phyloP scores from a whole-genome alignment of 2,329 filamentous ascomycete species.

The Hymenoscyphus infarciens region DNA sequence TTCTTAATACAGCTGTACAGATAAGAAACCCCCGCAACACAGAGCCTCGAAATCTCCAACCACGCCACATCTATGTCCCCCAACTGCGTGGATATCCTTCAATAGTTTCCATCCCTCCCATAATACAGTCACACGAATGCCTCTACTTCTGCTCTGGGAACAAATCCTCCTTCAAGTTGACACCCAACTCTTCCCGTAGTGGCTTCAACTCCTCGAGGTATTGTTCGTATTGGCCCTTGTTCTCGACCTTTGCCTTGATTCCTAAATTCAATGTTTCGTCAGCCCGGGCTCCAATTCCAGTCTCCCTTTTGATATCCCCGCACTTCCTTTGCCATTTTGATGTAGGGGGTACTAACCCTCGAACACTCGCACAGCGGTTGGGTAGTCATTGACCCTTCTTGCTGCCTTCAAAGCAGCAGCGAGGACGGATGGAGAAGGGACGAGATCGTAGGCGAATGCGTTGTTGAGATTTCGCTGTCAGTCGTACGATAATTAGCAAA shows the following conservation, averaged over 20 bases:
- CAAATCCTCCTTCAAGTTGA: conserved; percentile 87
- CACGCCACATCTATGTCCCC: conserved; percentile 19
- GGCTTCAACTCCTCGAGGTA: conserved; percentile 92
- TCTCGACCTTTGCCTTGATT: conserved; percentile 99
- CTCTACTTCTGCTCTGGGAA: conserved; percentile 60
- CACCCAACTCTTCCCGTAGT: conserved; percentile 88
- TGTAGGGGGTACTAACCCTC: conserved; percentile 67
- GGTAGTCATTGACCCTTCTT: conserved; percentile 95
- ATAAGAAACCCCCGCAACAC: conserved; percentile 30
- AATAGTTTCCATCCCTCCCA: conserved; percentile 20
- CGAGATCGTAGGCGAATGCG: conserved; percentile 99
- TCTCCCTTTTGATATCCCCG: not conserved
- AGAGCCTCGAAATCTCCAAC: conserved; percentile 21
- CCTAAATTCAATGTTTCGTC: conserved; percentile 49
- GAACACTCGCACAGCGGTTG: conserved; percentile 96
- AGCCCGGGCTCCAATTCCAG: conserved; percentile 13
- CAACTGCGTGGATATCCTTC: conserved; percentile 20
- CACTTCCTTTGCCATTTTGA: conserved; percentile 4
- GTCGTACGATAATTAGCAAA: conserved; percentile 30
- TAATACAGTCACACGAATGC: conserved; percentile 17
- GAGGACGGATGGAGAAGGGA: conserved; percentile 88
- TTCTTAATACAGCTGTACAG: conserved; percentile 37
- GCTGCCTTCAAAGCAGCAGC: conserved; percentile 89
- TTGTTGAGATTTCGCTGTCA: conserved; percentile 92
- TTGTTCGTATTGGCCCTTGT: conserved; percentile 94